Base-by-base conservation (phyloP, 1,284 basidiomycete genomes). In the Papiliotrema terrestris region DNA sequence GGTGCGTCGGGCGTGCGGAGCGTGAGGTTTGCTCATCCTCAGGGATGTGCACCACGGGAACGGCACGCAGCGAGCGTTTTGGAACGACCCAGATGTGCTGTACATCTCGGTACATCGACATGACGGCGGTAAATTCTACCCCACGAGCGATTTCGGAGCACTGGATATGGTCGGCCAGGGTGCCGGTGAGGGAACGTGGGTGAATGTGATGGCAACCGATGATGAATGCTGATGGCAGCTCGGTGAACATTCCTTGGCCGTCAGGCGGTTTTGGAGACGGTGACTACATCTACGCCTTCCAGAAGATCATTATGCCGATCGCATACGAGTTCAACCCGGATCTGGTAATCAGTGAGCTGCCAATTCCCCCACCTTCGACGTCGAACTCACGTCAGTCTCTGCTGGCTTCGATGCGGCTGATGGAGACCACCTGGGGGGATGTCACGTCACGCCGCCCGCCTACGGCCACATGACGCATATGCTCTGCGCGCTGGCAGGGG, bases 11-110 rank as follows among this genome's bases (percentile, higher is more conserved):
- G 37, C 13, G 36, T 15, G n/a, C 11, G 25, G 11, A 13, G 0
- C 1, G 3, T 6, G 17, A 23, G n/a, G 13, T 25, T 20, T 19
- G 26, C 22, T 9, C 14, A 20, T 49, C 19, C 23, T n/a, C n/a
- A 95, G 92, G 92, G 95, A 98, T 74, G 91, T 98, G 0, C 95
- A 98, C 74, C 95, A 98, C 73, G 95, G 95, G 0, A 99, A 99
- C 71, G 96, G 96, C 4, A 98, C 95, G 0, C 96, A 99, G 71
- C 82, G 87, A 48, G 91, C 93, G 0, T 98, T 98, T 75, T 88
- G 92, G 68, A 86, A 94, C 59, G 93, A 98, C 68, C 85, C 88
- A 0, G 84, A 84, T 42, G 89, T 98, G 17, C 80, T 98, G n/a
- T 98, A 97, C 77, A 85, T 99, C 20, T 99, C 96, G 32, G 68